Conservation (phyloP, 306 rosid genomes). For the Rubus idaeus region DNA sequence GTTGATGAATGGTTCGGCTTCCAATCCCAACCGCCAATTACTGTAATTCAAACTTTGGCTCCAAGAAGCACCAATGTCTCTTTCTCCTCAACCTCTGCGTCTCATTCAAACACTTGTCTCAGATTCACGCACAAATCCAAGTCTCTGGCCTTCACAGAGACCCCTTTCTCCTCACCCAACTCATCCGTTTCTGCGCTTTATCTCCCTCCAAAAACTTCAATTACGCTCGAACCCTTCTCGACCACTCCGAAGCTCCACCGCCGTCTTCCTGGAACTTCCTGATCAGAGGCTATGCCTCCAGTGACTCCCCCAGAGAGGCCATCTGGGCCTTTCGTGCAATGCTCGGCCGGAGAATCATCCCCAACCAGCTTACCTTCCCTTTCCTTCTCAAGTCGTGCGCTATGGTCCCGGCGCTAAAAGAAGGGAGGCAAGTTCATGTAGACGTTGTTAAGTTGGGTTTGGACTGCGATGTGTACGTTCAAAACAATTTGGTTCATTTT, state of each 20-base stretch:
- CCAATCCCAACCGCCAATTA: constrained; percentile 19
- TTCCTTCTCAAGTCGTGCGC: constrained; percentile 76
- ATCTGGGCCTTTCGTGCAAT: constrained; percentile 52
- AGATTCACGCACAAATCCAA: constrained; percentile 66
- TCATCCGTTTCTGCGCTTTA: constrained; percentile 54
- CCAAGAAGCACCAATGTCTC: constrained; percentile 53
- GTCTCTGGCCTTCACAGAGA: constrained; percentile 53
- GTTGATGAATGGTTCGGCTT: constrained; percentile 44
- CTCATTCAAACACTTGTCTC: constrained; percentile 52
- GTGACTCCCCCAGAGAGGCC: constrained; percentile 48
- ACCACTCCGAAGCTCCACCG: constrained; percentile 26
- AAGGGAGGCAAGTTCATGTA: constrained; percentile 69
- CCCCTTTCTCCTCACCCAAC: constrained; percentile 49
- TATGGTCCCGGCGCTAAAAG: constrained; percentile 27
- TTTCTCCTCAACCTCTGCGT: constrained; percentile 44
- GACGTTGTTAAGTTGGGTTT: constrained; percentile 61
- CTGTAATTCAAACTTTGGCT: constrained; percentile 18
- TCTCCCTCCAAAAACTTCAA: constrained; percentile 50
- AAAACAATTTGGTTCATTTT: constrained; percentile 58
- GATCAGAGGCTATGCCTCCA: constrained; percentile 66
- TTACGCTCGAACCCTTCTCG: constrained; percentile 53
- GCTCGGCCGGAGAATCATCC: constrained; percentile 47
- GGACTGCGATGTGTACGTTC: constrained; percentile 67
- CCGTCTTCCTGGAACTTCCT: constrained; percentile 72
- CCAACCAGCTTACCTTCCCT: constrained; percentile 71